Evolutionary conservation across 164 flowering plant genomes (phyloP).

Genomic region (Tinospora cordifolia): DNA sequence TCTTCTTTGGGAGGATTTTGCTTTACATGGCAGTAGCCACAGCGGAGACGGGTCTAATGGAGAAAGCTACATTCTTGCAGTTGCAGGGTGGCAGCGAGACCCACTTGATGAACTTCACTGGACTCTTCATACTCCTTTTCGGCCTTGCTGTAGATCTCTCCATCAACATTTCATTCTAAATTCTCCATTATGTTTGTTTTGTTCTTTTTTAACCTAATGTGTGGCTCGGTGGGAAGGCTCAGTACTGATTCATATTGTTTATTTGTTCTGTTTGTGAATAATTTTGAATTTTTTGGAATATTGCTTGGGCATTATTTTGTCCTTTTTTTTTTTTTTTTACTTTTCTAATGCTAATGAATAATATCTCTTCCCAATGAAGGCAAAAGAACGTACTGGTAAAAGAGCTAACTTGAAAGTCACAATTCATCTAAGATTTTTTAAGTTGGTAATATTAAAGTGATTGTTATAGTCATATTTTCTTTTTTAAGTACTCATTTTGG

Average conservation of each 20-base stretch:
- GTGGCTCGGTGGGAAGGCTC: neutral
- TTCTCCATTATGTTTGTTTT: neutral
- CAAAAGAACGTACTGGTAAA: too few species aligned
- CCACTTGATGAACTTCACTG: slow-evolving; percentile 47
- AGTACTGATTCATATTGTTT: neutral
- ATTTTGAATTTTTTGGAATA: neutral
- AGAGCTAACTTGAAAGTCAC: too few species aligned
- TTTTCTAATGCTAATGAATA: neutral
- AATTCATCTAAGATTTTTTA: too few species aligned
- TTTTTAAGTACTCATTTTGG: too few species aligned
- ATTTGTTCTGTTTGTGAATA: neutral
- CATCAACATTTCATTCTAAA: slow-evolving; percentile 4
- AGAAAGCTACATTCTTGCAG: slow-evolving; percentile 27
- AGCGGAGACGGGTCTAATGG: slow-evolving; percentile 56
- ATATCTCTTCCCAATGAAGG: neutral
- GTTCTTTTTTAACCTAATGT: neutral
- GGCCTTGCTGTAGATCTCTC: slow-evolving; percentile 22
- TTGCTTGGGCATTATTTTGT: neutral
- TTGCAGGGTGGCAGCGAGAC: slow-evolving; percentile 19
- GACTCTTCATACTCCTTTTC: slow-evolving; percentile 53
- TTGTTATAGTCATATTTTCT: too few species aligned
- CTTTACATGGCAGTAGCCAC: slow-evolving; percentile 50
- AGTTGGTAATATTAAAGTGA: too few species aligned
- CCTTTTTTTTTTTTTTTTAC: too few species aligned
- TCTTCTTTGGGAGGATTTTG: slow-evolving; percentile 42